Conservation (phyloP, 306 rosid species). For the Malus asiatica region DNA sequence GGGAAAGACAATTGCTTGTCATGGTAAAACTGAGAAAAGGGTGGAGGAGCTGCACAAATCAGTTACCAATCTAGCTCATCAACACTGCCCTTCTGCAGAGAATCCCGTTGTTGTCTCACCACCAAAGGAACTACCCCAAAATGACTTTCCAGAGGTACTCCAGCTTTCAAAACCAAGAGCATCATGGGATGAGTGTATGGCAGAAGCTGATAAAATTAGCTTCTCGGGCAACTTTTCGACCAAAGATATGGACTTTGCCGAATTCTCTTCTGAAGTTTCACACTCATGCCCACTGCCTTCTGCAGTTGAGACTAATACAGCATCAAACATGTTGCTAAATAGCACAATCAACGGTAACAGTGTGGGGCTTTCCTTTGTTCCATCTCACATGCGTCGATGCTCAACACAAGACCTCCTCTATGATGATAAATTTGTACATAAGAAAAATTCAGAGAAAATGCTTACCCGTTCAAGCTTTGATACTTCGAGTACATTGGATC, state of each 20-base stretch:
- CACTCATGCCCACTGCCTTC: conserved; percentile 39
- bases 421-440: conserved; percentile 22
- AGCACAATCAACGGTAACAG: conserved; percentile 18
- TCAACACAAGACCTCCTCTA: conserved; percentile 23
- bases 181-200: conserved; percentile 28
- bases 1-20: conserved; percentile 21
- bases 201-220: conserved; percentile 37
- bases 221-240: conserved; percentile 43
- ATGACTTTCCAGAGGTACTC: conserved; percentile 24
- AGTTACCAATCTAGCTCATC: conserved; percentile 26
- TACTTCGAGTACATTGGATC: conserved; percentile 26
- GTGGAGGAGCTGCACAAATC: conserved; percentile 21
- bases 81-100: conserved; percentile 21
- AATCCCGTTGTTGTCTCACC: conserved; percentile 39
- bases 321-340: conserved; percentile 19
- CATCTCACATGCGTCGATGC: conserved; percentile 18
- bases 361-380: conserved; percentile 28
- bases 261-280: conserved; percentile 38
- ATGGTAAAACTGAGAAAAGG: conserved; percentile 28
- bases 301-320: conserved; percentile 17
- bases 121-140: conserved; percentile 35
- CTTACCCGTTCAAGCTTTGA: conserved; percentile 20
- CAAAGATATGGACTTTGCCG: conserved; percentile 30
- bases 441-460: conserved; percentile 12
- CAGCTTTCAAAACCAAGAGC: conserved; percentile 26